A percentile compares a stretch with the other conserved stretches of the same genome.
phyloP scores from a whole-genome alignment of 1,139 yeast species.

The Kodamaea arcana region DNA sequence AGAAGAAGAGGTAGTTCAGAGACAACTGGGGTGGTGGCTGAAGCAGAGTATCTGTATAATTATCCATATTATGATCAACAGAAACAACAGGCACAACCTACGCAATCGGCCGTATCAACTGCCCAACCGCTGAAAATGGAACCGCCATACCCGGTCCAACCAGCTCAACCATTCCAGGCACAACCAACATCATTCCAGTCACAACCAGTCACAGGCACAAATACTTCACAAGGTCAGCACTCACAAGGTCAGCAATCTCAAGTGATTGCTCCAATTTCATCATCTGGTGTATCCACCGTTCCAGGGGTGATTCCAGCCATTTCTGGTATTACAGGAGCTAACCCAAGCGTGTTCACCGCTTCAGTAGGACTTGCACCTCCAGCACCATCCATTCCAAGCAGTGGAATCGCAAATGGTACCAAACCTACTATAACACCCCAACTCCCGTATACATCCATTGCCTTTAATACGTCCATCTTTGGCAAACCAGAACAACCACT shows the following conservation, averaged over 20 bases:
- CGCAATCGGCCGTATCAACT: background rate
- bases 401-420: background rate
- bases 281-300: background rate
- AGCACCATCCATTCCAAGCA: background rate
- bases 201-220: too few species aligned
- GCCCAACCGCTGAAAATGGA: background rate
- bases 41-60: background rate
- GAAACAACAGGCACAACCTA: background rate
- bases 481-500: conserved; percentile 11
- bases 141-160: background rate
- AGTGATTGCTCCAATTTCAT: background rate
- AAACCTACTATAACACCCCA: background rate
- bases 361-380: background rate
- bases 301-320: background rate
- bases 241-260: background rate
- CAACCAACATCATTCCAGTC: too few species aligned
- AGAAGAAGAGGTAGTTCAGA: conserved; percentile 41
- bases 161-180: background rate
- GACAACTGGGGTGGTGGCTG: background rate
- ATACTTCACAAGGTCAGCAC: background rate
- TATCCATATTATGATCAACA: conserved; percentile 1
- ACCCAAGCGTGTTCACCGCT: too few species aligned
- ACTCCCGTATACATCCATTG: conserved; percentile 10
- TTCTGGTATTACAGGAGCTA: background rate
- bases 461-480: conserved; percentile 42